Percentiles rank a stretch among this genome's conserved stretches.
phyloP scores from a whole-genome alignment of 352 stramenopile species.

The Elongisporangium undulatum region DNA sequence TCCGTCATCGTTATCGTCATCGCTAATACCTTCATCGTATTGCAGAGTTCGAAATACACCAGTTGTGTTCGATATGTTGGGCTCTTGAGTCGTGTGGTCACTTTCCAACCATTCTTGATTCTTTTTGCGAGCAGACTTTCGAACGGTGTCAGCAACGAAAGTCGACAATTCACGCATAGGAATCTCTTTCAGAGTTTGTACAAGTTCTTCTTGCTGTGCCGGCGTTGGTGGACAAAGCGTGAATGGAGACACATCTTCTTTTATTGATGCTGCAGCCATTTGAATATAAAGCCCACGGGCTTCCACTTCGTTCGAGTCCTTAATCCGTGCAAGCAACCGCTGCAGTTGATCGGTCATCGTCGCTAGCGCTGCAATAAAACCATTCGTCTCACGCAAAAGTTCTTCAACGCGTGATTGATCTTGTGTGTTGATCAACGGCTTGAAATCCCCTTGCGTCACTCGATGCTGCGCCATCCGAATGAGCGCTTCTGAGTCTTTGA shows the following conservation, averaged over 20 bases:
- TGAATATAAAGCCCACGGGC: slow-evolving; percentile 29
- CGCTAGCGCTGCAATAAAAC: slow-evolving; percentile 23
- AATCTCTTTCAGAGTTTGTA: slow-evolving; percentile 45
- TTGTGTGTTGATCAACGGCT: slow-evolving; percentile 9
- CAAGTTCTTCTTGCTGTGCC: slow-evolving; percentile 38
- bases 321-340: slow-evolving; percentile 20
- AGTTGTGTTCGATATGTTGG: not conserved
- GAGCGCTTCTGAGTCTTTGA: slow-evolving; percentile 27
- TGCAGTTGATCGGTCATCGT: slow-evolving; percentile 31
- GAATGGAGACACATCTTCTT: slow-evolving; percentile 10
- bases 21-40: slow-evolving; percentile 6
- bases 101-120: slow-evolving; percentile 1
- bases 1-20: slow-evolving; percentile 10
- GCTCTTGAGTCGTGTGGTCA: not conserved
- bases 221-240: slow-evolving; percentile 40
- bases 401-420: slow-evolving; percentile 7
- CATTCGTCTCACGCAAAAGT: slow-evolving; percentile 13
- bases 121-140: slow-evolving; percentile 20
- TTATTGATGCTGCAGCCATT: slow-evolving; percentile 15
- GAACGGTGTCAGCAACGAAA: slow-evolving; percentile 22
- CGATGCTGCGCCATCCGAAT: slow-evolving; percentile 22
- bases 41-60: not conserved
- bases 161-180: slow-evolving; percentile 39
- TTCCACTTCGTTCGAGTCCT: slow-evolving; percentile 28
- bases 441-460: slow-evolving; percentile 12